Base-by-base conservation (phyloP, 1,284 basidiomycete species). In the Polyporus tsugae region DNA sequence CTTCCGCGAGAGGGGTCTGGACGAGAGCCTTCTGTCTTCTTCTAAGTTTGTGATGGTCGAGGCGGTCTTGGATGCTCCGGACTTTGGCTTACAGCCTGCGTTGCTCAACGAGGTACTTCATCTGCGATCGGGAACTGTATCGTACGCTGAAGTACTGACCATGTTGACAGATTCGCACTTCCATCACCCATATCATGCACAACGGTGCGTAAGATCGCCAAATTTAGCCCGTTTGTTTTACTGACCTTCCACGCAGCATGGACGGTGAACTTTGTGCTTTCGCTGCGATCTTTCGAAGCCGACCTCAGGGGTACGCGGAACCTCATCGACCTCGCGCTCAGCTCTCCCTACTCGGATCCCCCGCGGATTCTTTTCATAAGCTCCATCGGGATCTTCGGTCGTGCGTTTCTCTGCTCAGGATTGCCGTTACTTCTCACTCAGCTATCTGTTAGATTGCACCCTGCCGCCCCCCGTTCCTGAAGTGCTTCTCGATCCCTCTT, bases 211-310 rank as follows among this genome's bases (percentile, higher is more conserved):
- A 2, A 35, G 17, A 9, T 49, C 33, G 17, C 7, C 59, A n/a
- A 17, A 33, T 19, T 46, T 55, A 22, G 15, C 29, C 10, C 13
- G 5, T 29, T 5, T 17, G 7, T 52, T 62, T 33, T 38, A 6
- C 22, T 41, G 13, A 33, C 6, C 0, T 41, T 22, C 4, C 33
- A 19, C n/a, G 35, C 62, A 77, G 81, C 81, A 6, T 83, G 80
- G 79, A 73, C 72, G 1, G 77, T 83, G 33, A 77, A 82, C 69
- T 82, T 82, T 73, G 80, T 79, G 64, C 69, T 79, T 9, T 36
- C 71, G 5, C 61, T 75, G 5, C 29, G 65, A 17, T 75, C 73
- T 0, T 76, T 76, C 68, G 74, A 75, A 36, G 33, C 62, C 25
- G 68, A 74, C 36, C 35, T 76, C 6, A 67, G 65, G 36, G 71